Evolutionary conservation across 345 rosid genomes (phyloP).

Genomic region (Gossypium herbaceum): DNA sequence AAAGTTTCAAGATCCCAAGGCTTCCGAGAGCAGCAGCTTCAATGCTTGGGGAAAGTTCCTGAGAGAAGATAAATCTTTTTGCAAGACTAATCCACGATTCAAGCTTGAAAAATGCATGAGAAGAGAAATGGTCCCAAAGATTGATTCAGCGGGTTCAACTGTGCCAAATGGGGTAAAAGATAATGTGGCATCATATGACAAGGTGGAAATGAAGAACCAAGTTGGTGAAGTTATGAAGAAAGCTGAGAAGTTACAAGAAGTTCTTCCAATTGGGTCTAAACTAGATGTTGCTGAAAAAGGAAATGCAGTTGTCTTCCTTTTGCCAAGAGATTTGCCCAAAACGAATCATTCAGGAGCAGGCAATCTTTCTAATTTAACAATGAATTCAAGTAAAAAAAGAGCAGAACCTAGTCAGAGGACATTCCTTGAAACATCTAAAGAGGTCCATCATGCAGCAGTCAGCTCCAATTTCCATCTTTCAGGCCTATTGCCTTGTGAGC

Average conservation of each 20-base stretch:
- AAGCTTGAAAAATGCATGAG: slow-evolving; percentile 28
- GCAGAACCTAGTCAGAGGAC: slow-evolving; percentile 39
- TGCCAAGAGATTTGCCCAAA: slow-evolving; percentile 42
- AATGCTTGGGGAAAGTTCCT: slow-evolving; percentile 20
- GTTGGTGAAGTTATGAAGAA: slow-evolving; percentile 27
- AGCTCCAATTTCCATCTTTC: slow-evolving; percentile 36
- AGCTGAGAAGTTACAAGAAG: slow-evolving; percentile 30
- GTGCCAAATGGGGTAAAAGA: slow-evolving; percentile 27
- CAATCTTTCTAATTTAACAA: slow-evolving; percentile 25
- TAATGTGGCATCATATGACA: slow-evolving; percentile 26
- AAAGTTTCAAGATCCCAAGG: slow-evolving; percentile 29
- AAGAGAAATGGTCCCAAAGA: slow-evolving; percentile 28
- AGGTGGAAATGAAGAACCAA: slow-evolving; percentile 28
- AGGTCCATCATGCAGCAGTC: slow-evolving; percentile 22
- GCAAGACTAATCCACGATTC: slow-evolving; percentile 19
- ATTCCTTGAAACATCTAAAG: slow-evolving; percentile 31
- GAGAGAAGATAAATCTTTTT: slow-evolving; percentile 28
- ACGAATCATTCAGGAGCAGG: slow-evolving; percentile 30
- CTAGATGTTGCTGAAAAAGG: slow-evolving; percentile 26
- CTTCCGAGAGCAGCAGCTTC: slow-evolving; percentile 18
- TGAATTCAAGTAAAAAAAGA: slow-evolving; percentile 22
- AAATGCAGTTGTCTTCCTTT: slow-evolving; percentile 41
- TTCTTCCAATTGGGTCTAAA: slow-evolving; percentile 18
- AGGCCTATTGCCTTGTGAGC: slow-evolving; percentile 37
- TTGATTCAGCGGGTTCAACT: slow-evolving; percentile 21